Percentiles rank a stretch among this genome's conserved stretches.
Evolutionary conservation across 2,329 filamentous ascomycete genomes (phyloP).

Genomic region (Alternaria brassicae): DNA sequence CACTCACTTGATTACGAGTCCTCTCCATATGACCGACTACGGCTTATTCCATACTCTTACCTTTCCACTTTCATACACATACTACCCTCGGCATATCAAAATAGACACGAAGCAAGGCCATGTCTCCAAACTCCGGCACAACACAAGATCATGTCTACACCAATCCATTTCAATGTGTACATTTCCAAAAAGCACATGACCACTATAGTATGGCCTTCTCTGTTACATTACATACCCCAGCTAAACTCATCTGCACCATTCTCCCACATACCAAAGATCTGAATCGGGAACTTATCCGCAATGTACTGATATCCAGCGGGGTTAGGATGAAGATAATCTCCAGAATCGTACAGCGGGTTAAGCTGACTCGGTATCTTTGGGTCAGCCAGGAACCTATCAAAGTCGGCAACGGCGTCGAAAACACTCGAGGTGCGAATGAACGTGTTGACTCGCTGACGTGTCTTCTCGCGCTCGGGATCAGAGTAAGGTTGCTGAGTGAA

Average conservation of each 20-base stretch:
- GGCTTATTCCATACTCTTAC: too few relatives aligned
- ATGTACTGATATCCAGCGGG: slow-evolving; percentile 65
- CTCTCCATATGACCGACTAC: too few relatives aligned
- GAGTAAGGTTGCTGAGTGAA: slow-evolving; percentile 30
- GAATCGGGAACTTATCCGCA: slow-evolving; percentile 65
- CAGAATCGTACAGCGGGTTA: slow-evolving; percentile 62
- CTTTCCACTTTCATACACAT: too few relatives aligned
- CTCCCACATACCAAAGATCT: slow-evolving; percentile 55
- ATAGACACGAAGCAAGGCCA: background rate
- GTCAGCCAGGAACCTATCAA: slow-evolving; percentile 65
- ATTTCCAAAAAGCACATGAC: background rate
- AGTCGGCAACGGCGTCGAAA: slow-evolving; percentile 69
- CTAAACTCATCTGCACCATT: slow-evolving; percentile 23
- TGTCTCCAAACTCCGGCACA: background rate
- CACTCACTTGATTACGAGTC: too few relatives aligned
- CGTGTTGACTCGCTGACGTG: slow-evolving; percentile 64
- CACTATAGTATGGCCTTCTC: background rate
- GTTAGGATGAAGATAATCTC: slow-evolving; percentile 71
- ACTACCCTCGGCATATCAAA: too few relatives aligned
- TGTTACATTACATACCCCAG: slow-evolving; percentile 1
- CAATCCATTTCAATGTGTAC: background rate
- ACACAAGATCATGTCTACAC: background rate
- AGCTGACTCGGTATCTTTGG: slow-evolving; percentile 57
- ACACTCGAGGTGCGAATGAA: slow-evolving; percentile 65
- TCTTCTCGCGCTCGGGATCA: slow-evolving; percentile 61